Evolutionary conservation across 2,329 filamentous ascomycete species (phyloP).

Genomic region (Botrytis paeoniae): DNA sequence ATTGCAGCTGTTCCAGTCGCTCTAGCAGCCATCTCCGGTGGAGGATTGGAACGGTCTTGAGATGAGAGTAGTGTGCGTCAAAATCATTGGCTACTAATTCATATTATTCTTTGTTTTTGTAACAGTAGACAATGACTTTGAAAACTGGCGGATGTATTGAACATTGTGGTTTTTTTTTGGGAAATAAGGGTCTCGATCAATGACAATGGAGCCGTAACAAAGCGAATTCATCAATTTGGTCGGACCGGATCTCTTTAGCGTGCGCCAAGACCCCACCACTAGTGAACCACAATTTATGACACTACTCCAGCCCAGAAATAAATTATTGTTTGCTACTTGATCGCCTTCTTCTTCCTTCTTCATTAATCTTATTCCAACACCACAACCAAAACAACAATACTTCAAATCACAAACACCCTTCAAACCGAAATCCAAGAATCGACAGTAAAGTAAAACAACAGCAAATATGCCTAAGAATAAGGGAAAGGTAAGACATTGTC

Average conservation of each 20-base stretch:
- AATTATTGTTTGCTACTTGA: not conserved
- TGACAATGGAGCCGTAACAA: not conserved
- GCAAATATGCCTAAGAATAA: constrained; percentile 95
- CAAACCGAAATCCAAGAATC: constrained; percentile 1
- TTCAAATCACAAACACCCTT: not conserved
- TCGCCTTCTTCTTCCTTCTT: not conserved
- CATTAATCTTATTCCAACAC: not conserved
- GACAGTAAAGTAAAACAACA: constrained; percentile 20
- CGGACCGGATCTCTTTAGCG: not conserved
- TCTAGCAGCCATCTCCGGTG: not conserved
- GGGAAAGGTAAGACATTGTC: constrained; percentile 71
- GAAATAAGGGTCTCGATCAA: not conserved
- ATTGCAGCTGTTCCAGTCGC: not conserved
- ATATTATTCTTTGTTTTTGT: not conserved
- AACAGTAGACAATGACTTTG: not conserved
- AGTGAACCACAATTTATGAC: constrained; percentile 2
- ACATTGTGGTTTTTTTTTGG: not conserved
- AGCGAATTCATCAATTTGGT: not conserved
- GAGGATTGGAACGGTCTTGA: not conserved
- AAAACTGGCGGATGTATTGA: not conserved
- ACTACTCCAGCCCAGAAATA: constrained; percentile 4
- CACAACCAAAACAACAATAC: not conserved
- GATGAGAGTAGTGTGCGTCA: not conserved
- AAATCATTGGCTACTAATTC: not conserved
- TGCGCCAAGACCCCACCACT: not conserved